A percentile compares a stretch with the other conserved stretches of the same genome.
Conservation (phyloP, 225 moss, liverwort and hornwort species). For the Pseudisothecium myosuroides region DNA sequence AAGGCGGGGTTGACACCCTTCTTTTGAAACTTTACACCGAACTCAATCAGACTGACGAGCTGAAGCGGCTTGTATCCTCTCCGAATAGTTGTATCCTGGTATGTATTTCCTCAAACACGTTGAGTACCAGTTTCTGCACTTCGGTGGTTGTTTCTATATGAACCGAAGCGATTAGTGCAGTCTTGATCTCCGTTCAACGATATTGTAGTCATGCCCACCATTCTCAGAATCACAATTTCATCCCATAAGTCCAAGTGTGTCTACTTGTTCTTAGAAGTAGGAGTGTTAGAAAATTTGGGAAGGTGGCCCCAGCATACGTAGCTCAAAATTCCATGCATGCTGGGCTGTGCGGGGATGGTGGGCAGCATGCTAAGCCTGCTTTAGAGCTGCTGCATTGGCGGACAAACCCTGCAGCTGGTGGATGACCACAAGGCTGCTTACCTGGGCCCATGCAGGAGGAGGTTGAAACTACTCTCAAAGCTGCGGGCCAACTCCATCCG, state of each 20-base stretch:
- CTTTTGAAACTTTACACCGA: conserved; percentile 80
- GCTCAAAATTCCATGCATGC: conserved; percentile 68
- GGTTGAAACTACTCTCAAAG: conserved; percentile 80
- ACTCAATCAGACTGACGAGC: conserved; percentile 52
- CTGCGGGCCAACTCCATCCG: conserved; percentile 73
- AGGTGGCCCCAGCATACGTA: conserved; percentile 40
- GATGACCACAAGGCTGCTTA: conserved; percentile 70
- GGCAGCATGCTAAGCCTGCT: conserved; percentile 67
- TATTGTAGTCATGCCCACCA: conserved; percentile 1
- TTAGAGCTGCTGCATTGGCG: conserved; percentile 60
- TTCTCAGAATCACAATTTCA: conserved; percentile 2
- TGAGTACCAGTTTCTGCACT: background rate
- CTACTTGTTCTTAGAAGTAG: background rate
- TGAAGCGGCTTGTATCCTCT: conserved; percentile 70
- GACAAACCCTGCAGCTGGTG: conserved; percentile 54
- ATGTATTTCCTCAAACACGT: conserved; percentile 9
- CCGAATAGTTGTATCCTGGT: conserved; percentile 87
- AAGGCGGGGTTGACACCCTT: conserved; percentile 93
- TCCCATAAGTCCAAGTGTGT: background rate
- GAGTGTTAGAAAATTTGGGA: conserved; percentile 4
- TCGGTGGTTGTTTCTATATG: background rate
- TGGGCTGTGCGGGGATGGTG: conserved; percentile 73
- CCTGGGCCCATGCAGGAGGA: conserved; percentile 98
- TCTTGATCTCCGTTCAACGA: background rate
- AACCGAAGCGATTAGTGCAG: background rate